These are phyloP conservation scores for Cucumis melo DNA, from an alignment of 306 rosid genomes.

Conservation along the genomic window DNA sequence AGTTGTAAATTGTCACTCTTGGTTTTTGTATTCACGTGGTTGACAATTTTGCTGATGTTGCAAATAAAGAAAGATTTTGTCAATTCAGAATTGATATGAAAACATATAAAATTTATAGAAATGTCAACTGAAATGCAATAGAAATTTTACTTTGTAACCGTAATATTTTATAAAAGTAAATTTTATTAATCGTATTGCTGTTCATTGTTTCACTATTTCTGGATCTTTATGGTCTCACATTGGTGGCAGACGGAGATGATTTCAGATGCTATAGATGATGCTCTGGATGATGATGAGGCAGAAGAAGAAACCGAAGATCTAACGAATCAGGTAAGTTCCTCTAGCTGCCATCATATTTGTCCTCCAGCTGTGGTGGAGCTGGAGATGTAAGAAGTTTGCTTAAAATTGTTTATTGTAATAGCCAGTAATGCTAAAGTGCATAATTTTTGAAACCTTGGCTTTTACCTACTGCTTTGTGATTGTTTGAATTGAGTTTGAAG, in stretches of 20 bases:
- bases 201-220: constrained; percentile 2
- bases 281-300: constrained; percentile 85
- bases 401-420: neutral
- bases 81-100: neutral
- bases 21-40: neutral
- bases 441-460: neutral
- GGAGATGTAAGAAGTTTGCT: neutral
- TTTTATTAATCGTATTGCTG: neutral
- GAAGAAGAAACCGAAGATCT: constrained; percentile 96
- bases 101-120: neutral
- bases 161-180: neutral
- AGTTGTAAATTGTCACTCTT: neutral
- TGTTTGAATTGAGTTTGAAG: neutral
- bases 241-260: constrained; percentile 96
- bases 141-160: neutral
- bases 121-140: neutral
- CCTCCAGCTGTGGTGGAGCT: neutral
- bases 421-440: neutral
- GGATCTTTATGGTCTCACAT: constrained; percentile 14
- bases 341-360: constrained; percentile 9
- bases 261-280: constrained; percentile 92
- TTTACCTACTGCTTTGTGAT: neutral
- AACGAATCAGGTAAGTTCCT: constrained; percentile 65
- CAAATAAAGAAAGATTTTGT: neutral
- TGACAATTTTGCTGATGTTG: neutral